Evolutionary conservation across 176 grass and related monocot genomes (phyloP), one percentile per base, ranked within the genome.

Genomic region (Oryza glumipatula): DNA sequence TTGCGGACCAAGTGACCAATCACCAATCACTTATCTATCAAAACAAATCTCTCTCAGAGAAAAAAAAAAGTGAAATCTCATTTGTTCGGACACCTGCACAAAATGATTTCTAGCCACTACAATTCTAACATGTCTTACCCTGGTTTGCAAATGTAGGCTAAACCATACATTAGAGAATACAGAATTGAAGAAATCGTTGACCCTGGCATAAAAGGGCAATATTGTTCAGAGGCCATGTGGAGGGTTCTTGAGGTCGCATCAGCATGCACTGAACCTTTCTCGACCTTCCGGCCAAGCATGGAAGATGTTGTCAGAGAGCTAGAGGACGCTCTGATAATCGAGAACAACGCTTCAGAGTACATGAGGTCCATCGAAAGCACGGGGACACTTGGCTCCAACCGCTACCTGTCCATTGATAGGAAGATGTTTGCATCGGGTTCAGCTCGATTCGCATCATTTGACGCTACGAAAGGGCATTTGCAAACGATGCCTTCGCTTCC

Each of bases 111-210:
- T 52, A 11, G 19, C 54, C 16, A 3, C 54, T 58, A 21, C 54
- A n/a, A n/a, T 58, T n/a, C 54, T 58, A 7, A 58, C 54, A n/a
- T 21, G 2, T n/a, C 19, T 58, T 58, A 0, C 54, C 54, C 16
- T 21, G 54, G 7, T 2, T 58, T 19, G 54, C 54, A 21, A 6
- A n/a, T 88, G 15, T 46, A 94, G 88, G 92, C 92, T 83, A 94
- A 89, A 63, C 87, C 89, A 51, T 91, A 87, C 71, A 94, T 94
- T 44, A 89, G 70, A 15, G 92, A 91, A 32, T 91, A 86, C 81
- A 91, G 82, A 76, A 94, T 94, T 60, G 92, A 91, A 73, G 92
- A 94, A 81, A 89, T 91, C n/a, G 87, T 94, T 44, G 92, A 94
- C 54, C 89, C 92, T n/a, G 76, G 76, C 54, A 91, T 94, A 76